phyloP scores from a whole-genome alignment of 1,139 yeast species.

The Taiozyma onychis region DNA sequence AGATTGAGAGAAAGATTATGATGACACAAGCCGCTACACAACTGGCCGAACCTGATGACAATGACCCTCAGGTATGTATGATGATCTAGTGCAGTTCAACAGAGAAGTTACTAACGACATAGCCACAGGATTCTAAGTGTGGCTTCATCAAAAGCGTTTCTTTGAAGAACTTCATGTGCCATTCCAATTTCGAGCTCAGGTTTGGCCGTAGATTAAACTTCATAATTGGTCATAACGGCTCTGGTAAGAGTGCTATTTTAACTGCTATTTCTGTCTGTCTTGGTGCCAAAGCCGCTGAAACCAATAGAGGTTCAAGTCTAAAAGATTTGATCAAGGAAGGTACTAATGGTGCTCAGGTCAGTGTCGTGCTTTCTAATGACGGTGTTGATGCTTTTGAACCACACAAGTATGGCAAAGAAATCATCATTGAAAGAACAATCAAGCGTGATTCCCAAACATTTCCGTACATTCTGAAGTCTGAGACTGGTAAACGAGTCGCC shows the following conservation, averaged over 20 bases:
- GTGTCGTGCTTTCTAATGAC: slow-evolving; percentile 53
- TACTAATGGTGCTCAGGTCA: slow-evolving; percentile 53
- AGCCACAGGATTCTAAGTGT: slow-evolving; percentile 6
- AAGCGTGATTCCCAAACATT: slow-evolving; percentile 37
- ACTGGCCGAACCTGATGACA: background rate
- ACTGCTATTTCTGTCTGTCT: slow-evolving; percentile 88
- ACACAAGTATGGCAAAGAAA: slow-evolving; percentile 58
- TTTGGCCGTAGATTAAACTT: slow-evolving; percentile 86
- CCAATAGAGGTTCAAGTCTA: slow-evolving; percentile 74
- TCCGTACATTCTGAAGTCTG: slow-evolving; percentile 49
- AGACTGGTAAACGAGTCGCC: slow-evolving; percentile 46
- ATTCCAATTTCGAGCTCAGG: slow-evolving; percentile 66
- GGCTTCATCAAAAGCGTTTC: slow-evolving; percentile 47
- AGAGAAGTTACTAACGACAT: background rate
- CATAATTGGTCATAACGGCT: slow-evolving; percentile 91
- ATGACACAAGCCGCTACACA: slow-evolving; percentile 8
- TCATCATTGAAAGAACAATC: slow-evolving; percentile 68
- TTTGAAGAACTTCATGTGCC: slow-evolving; percentile 77
- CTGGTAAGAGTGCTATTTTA: slow-evolving; percentile 90
- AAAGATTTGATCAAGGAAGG: slow-evolving; percentile 78
- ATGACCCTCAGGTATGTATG: slow-evolving; percentile 3
- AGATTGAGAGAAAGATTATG: slow-evolving; percentile 4
- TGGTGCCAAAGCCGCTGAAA: slow-evolving; percentile 93
- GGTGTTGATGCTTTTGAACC: slow-evolving; percentile 63
- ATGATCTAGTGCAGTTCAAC: background rate